Conservation (phyloP, 2,329 filamentous ascomycete genomes). For the Alternaria dauci region DNA sequence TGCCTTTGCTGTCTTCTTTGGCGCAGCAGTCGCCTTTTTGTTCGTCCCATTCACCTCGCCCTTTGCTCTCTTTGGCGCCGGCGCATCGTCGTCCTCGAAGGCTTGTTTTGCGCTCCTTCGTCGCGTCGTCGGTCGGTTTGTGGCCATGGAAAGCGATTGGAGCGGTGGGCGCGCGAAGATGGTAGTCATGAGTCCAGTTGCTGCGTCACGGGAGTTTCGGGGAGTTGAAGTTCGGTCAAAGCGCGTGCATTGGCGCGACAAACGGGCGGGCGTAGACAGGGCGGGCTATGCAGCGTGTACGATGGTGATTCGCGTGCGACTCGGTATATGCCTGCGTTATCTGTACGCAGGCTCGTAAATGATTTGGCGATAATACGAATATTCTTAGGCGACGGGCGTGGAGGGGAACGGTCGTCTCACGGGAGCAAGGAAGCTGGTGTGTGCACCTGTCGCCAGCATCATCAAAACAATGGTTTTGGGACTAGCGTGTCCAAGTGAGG, state of each 20-base stretch:
- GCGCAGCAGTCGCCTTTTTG: conserved; percentile 47
- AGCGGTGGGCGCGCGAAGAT: conserved; percentile 53
- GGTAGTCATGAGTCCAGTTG: conserved; percentile 49
- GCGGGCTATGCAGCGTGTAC: conserved; percentile 14
- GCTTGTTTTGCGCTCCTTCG: conserved; percentile 57
- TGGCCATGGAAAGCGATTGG: conserved; percentile 58
- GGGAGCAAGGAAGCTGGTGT: conserved; percentile 39
- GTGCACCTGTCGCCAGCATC: conserved; percentile 26
- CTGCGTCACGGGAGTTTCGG: conserved; percentile 28
- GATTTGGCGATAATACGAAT: conserved; percentile 48
- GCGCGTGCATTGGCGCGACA: conserved; percentile 49
- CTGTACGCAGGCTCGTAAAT: conserved; percentile 35
- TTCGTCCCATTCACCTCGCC: conserved; percentile 50
- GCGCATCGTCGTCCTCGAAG: conserved; percentile 56
- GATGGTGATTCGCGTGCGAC: conserved; percentile 15
- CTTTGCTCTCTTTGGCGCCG: conserved; percentile 54
- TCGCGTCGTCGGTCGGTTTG: conserved; percentile 55
- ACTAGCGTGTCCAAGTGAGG: conserved; percentile 18
- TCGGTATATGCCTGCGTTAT: conserved; percentile 5
- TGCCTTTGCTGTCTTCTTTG: conserved; percentile 49
- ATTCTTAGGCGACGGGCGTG: conserved; percentile 33
- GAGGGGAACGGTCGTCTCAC: conserved; percentile 34
- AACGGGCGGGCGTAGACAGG: conserved; percentile 15
- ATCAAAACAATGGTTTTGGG: conserved; percentile 23
- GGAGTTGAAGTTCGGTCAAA: conserved; percentile 37